A percentile compares a stretch with the other conserved stretches of the same genome.
phyloP scores from a whole-genome alignment of 148 eudicot species.

The Cornus suecica region DNA sequence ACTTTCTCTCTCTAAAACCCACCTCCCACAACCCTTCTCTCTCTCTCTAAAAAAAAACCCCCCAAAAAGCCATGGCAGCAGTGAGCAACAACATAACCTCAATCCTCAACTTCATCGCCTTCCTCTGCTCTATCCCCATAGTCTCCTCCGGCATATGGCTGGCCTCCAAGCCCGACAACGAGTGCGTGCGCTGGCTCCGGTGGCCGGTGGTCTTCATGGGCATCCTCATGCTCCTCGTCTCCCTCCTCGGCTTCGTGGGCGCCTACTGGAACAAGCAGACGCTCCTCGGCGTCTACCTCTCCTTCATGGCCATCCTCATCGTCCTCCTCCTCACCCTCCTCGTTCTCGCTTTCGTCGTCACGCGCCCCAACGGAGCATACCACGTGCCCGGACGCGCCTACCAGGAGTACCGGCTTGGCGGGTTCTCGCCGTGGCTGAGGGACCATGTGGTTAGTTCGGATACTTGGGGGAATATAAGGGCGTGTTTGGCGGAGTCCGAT shows the following conservation, averaged over 20 bases:
- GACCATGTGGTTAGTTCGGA: slow-evolving; percentile 50
- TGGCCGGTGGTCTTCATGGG: slow-evolving; percentile 74
- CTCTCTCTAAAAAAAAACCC: not conserved
- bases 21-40: not conserved
- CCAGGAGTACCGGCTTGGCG: slow-evolving; percentile 62
- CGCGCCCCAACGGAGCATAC: slow-evolving; percentile 55
- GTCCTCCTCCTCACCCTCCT: slow-evolving; percentile 49
- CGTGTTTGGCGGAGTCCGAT: slow-evolving; percentile 53
- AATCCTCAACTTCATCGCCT: slow-evolving; percentile 69
- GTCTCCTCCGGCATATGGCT: slow-evolving; percentile 89
- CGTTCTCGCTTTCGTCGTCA: slow-evolving; percentile 72
- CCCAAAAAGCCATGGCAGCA: slow-evolving; percentile 61
- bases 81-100: slow-evolving; percentile 92
- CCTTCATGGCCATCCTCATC: slow-evolving; percentile 77
- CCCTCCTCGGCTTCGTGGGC: slow-evolving; percentile 71
- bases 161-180: slow-evolving; percentile 82
- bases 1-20: not conserved
- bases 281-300: slow-evolving; percentile 61
- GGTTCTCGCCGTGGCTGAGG: slow-evolving; percentile 74
- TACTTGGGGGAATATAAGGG: slow-evolving; percentile 67
- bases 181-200: slow-evolving; percentile 75
- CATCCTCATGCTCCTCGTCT: slow-evolving; percentile 46
- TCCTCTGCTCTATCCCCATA: slow-evolving; percentile 82
- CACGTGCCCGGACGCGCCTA: slow-evolving; percentile 52
- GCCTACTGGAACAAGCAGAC: slow-evolving; percentile 74